Base-by-base conservation (phyloP, 2,329 filamentous ascomycete genomes). In the Aspergillus sp. region DNA sequence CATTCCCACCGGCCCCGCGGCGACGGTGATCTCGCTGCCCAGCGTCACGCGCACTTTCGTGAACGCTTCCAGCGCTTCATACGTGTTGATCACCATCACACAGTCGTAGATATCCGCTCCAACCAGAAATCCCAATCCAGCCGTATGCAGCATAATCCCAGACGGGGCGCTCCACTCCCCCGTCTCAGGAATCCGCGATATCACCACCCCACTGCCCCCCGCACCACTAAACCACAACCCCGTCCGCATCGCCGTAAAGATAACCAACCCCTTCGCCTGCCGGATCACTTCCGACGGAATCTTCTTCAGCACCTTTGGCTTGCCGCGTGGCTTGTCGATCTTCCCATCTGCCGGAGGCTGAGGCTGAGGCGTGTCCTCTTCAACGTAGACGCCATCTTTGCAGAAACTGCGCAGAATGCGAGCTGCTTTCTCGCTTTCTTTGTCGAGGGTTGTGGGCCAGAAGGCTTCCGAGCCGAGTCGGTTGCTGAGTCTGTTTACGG, bases 101-200 rank as follows among this genome's bases (percentile, higher is more conserved):
- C 90, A 95, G 65, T 97, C 91, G 72, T 96, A 97, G 30, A 96
- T 90, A 61, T 97, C 91, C 33, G 95, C 86, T 2, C 90, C 91
- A 6, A 90, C 84, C 41, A 95, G 79, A 60, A 97, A 96, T 30
- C 90, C 91, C 30, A 96, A 76, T 1, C 86, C 88, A 1, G 88
- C 82, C 0, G 91, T 95, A 61, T 97, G 91, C 37, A 95, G 77
- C 71, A 95, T 79, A 52, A 97, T 89, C 38, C 88, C 90, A 0
- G 88, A 94, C 0, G 91, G 91, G 7, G 90, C 87, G 50, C 88
- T 93, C 90, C 90, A 96, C 51, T 83, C 84, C 6, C 90, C 90
- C 53, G 95, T 90, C 26, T 86, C 84, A 58, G 67, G 66, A 30
- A 88, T 86, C 53, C 88, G 81, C 12, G 85, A 90, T 46, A 96